phyloP scores from a whole-genome alignment of 306 rosid genomes.

The Abrus pulchellus region DNA sequence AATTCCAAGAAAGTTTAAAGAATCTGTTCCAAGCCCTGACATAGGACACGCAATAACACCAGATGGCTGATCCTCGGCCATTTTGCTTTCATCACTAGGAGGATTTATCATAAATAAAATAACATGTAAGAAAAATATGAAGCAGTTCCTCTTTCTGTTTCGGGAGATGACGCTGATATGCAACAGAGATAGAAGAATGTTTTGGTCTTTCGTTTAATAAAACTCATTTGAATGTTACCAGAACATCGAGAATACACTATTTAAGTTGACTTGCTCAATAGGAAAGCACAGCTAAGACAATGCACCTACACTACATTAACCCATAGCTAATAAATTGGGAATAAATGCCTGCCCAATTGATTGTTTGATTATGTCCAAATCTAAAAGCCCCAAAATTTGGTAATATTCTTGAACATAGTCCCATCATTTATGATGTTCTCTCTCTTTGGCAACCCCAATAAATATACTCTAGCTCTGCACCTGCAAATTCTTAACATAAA shows the following conservation, averaged over 20 bases:
- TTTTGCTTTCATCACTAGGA: constrained; percentile 19
- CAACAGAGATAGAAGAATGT: neutral
- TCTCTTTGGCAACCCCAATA: neutral
- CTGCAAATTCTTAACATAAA: neutral
- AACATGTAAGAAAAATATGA: constrained; percentile 29
- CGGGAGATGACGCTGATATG: constrained; percentile 10
- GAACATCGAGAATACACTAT: neutral
- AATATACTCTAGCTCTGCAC: neutral
- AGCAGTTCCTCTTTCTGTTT: neutral
- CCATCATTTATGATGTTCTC: neutral
- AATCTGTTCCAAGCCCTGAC: constrained; percentile 57
- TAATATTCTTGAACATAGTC: neutral
- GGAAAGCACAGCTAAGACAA: neutral
- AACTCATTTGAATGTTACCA: neutral
- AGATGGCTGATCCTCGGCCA: neutral
- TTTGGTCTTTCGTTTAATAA: constrained; percentile 1
- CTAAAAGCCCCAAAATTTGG: neutral
- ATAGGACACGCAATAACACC: constrained; percentile 44
- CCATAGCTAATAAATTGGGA: neutral
- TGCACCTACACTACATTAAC: neutral
- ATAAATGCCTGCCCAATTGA: neutral
- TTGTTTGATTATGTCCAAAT: neutral
- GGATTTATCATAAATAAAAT: neutral
- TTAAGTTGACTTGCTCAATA: neutral
- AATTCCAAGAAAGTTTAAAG: constrained; percentile 18